Percentiles rank a stretch among this genome's conserved stretches.
phyloP scores from a whole-genome alignment of 2,329 filamentous ascomycete genomes.

The Diaporthe citriasiana region DNA sequence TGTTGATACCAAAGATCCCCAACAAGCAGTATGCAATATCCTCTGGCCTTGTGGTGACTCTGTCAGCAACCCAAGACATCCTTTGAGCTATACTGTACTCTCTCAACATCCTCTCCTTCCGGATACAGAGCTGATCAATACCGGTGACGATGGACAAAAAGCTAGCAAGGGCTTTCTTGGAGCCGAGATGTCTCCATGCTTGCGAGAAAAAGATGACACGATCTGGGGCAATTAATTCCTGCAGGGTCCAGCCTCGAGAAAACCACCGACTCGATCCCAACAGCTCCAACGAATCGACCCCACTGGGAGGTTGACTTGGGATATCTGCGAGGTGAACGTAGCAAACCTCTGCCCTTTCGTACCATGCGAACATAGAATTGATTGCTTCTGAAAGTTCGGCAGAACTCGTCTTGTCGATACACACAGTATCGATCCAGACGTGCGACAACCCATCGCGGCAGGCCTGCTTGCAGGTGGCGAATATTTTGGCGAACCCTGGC shows the following conservation, averaged over 20 bases:
- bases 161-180: conserved; percentile 26
- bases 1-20: conserved; percentile 22
- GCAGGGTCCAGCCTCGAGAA: conserved; percentile 28
- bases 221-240: conserved; percentile 38
- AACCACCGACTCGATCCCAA: conserved; percentile 35
- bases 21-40: conserved; percentile 19
- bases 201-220: conserved; percentile 43
- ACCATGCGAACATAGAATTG: conserved; percentile 54
- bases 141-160: conserved; percentile 16
- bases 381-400: conserved; percentile 54
- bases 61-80: not conserved
- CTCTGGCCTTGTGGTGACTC: not conserved
- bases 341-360: conserved; percentile 48
- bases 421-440: conserved; percentile 56
- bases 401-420: conserved; percentile 54
- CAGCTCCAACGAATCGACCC: conserved; percentile 1
- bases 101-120: conserved; percentile 19
- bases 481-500: conserved; percentile 53
- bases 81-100: conserved; percentile 41
- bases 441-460: conserved; percentile 46
- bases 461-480: conserved; percentile 50
- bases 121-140: conserved; percentile 21
- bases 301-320: not conserved
- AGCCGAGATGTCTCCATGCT: conserved; percentile 36
- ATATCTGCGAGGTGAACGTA: conserved; percentile 54